Conservation (phyloP, 371 early-diverging fungal genomes). For the Actinomortierella wolfii region DNA sequence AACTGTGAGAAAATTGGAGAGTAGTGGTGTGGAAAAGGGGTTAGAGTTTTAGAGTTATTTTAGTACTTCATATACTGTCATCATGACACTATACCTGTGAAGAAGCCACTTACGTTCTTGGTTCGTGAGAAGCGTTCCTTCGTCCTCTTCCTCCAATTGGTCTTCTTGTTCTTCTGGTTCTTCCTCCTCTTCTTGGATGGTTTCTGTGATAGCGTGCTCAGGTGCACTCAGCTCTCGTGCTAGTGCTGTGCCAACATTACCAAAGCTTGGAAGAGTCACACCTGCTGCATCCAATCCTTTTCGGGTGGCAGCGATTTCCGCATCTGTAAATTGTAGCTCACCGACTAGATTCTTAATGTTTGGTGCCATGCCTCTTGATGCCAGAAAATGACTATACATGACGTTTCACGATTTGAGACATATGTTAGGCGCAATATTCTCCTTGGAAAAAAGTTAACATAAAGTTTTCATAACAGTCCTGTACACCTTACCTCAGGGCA, state of each 20-base stretch:
- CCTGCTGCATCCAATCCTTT: conserved; percentile 82
- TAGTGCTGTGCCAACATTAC: conserved; percentile 73
- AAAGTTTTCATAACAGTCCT: no score
- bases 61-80: neutral
- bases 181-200: conserved; percentile 53
- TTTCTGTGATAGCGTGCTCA: conserved; percentile 49
- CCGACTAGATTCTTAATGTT: conserved; percentile 93
- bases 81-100: no score
- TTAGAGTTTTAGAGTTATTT: neutral
- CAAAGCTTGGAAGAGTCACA: conserved; percentile 83
- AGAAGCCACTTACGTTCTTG: conserved; percentile 22
- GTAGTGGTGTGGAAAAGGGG: neutral
- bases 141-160: conserved; percentile 10
- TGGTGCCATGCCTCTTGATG: conserved; percentile 84
- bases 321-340: conserved; percentile 88
- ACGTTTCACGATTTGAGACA: no score
- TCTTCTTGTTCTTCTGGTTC: conserved; percentile 46
- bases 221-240: conserved; percentile 64
- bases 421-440: no score
- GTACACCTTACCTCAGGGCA: conserved; percentile 84
- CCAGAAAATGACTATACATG: conserved; percentile 81
- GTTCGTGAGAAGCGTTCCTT: conserved; percentile 33
- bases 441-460: no score
- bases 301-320: conserved; percentile 79
- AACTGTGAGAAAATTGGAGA: conserved; percentile 2